Percentiles rank a stretch among this genome's conserved stretches.
Evolutionary conservation across 371 early-diverging fungal genomes (phyloP).

Genomic region (Dichotomocladium elegans): DNA sequence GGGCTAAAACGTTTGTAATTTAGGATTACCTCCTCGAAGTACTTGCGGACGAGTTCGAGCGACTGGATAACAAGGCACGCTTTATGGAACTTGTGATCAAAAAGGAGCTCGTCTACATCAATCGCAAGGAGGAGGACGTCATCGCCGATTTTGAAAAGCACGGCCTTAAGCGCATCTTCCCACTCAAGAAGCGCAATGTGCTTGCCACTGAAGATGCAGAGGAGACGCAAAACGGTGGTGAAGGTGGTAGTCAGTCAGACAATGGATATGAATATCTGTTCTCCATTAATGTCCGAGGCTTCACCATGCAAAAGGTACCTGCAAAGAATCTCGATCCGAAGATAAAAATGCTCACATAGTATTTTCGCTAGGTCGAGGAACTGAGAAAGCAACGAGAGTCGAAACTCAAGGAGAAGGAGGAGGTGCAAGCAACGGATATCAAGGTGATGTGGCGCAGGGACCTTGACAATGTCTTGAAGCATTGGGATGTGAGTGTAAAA

Average conservation of each 20-base stretch:
- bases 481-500: conserved; percentile 63
- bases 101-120: conserved; percentile 80
- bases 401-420: conserved; percentile 72
- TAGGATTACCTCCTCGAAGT: conserved; percentile 43
- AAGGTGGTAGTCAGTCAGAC: conserved; percentile 4
- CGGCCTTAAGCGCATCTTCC: conserved; percentile 64
- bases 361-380: conserved; percentile 60
- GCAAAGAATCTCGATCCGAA: not conserved
- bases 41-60: conserved; percentile 71
- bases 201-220: conserved; percentile 46
- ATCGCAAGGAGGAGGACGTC: conserved; percentile 83
- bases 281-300: conserved; percentile 88
- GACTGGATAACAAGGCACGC: conserved; percentile 88
- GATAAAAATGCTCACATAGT: not conserved
- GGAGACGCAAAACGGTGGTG: conserved; percentile 1
- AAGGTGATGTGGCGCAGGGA: conserved; percentile 93
- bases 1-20: not conserved
- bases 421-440: conserved; percentile 65
- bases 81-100: conserved; percentile 94
- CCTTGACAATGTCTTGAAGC: conserved; percentile 69
- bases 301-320: conserved; percentile 86
- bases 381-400: conserved; percentile 69
- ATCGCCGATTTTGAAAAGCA: conserved; percentile 74
- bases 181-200: conserved; percentile 38
- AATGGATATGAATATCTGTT: conserved; percentile 94